A percentile compares a stretch with the other conserved stretches of the same genome.
These are phyloP conservation scores for Podaxis pistillaris DNA, from an alignment of 768 basidiomycete species.

Conservation along the genomic window DNA sequence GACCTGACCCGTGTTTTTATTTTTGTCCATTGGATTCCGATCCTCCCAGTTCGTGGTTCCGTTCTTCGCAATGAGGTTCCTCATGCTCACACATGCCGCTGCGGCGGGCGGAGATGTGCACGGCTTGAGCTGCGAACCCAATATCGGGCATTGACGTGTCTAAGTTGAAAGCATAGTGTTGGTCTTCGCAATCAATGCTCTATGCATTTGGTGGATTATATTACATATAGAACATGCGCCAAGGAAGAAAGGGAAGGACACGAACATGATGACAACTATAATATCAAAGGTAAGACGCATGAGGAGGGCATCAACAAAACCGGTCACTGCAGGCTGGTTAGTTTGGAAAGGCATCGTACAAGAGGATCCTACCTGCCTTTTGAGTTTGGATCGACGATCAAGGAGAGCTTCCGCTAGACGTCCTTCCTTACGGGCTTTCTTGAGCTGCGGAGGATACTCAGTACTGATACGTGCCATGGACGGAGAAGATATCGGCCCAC, in stretches of 20 bases:
- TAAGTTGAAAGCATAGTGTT: neutral
- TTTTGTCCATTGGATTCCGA: neutral
- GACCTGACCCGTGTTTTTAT: neutral
- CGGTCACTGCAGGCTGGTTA: conserved; percentile 37
- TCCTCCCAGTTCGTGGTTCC: neutral
- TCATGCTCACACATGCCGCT: neutral
- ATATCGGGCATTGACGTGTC: neutral
- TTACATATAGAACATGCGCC: neutral
- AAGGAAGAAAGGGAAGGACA: neutral
- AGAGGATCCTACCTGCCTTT: conserved; percentile 52
- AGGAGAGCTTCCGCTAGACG: conserved; percentile 78
- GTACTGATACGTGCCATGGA: conserved; percentile 1
- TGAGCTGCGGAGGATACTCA: conserved; percentile 47
- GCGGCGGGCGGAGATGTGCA: neutral
- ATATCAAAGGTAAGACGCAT: neutral
- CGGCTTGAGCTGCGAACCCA: neutral
- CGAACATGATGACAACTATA: neutral
- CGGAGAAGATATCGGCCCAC: conserved; percentile 33
- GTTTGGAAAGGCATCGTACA: neutral
- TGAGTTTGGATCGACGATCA: conserved; percentile 82
- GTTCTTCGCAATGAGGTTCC: neutral
- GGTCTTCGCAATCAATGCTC: neutral
- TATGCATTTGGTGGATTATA: neutral
- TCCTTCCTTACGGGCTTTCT: conserved; percentile 76
- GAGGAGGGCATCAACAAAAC: conserved; percentile 38